These are phyloP conservation scores for Dimocarpus longan DNA, from an alignment of 345 rosid species.

Conservation along the genomic window DNA sequence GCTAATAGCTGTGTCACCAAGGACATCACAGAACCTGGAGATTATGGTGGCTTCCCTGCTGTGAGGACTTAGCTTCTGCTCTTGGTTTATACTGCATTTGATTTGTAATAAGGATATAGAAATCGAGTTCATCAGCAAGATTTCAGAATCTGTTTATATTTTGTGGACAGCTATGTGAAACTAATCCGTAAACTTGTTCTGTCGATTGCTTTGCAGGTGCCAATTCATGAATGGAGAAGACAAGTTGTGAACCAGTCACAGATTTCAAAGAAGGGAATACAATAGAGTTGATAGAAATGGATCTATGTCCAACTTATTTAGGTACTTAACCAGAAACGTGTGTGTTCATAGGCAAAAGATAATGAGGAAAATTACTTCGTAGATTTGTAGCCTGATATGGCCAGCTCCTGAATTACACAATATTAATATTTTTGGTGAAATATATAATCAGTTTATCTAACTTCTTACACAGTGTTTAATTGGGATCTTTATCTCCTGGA, in stretches of 20 bases:
- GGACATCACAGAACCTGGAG: constrained; percentile 79
- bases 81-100: background rate
- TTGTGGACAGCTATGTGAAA: background rate
- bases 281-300: constrained; percentile 11
- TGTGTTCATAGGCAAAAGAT: background rate
- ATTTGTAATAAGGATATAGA: background rate
- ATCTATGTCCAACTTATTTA: background rate
- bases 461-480: background rate
- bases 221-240: constrained; percentile 70
- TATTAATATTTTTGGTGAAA: background rate
- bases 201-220: constrained; percentile 50
- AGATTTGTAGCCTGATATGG: background rate
- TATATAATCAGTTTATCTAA: background rate
- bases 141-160: constrained; percentile 6
- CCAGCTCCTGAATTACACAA: background rate
- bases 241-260: constrained; percentile 39
- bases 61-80: constrained; percentile 42
- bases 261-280: constrained; percentile 30
- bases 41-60: constrained; percentile 90
- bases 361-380: background rate
- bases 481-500: too few relatives aligned
- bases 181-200: constrained; percentile 5
- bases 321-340: background rate
- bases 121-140: background rate
- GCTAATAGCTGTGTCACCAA: constrained; percentile 76